Evolutionary conservation across 352 stramenopile species (phyloP).

Genomic region (Globisporangium echinulatum): DNA sequence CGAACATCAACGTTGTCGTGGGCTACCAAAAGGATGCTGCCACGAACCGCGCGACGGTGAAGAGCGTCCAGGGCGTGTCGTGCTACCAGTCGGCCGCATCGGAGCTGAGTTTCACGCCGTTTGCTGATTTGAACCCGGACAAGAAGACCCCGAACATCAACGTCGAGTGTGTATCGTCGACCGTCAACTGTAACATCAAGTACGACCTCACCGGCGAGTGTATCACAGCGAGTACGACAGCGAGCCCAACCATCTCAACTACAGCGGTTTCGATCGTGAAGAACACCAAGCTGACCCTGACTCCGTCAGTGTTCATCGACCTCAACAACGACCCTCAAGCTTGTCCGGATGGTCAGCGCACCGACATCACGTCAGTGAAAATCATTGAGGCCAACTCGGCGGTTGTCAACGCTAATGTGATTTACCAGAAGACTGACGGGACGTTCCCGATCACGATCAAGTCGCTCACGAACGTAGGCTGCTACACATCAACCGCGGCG

Average conservation of each 20-base stretch:
- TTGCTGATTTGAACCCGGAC: too few species aligned
- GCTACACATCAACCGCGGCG: too few species aligned
- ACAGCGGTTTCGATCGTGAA: neutral
- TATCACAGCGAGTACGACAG: too few species aligned
- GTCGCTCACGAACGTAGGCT: too few species aligned
- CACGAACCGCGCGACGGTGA: neutral
- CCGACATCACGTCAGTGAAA: neutral
- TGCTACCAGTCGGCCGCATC: neutral
- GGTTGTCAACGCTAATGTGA: neutral
- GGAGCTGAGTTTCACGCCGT: too few species aligned
- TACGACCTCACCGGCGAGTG: too few species aligned
- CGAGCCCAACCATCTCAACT: neutral
- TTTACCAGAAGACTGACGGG: constrained; percentile 1
- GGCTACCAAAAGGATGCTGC: neutral
- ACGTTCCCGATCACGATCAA: too few species aligned
- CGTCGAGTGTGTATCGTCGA: too few species aligned
- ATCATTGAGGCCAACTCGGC: neutral
- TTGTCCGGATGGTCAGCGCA: neutral
- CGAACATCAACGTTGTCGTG: neutral
- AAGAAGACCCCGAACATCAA: too few species aligned
- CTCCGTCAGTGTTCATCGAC: neutral
- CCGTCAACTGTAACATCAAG: too few species aligned
- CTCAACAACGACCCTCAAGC: neutral
- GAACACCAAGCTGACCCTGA: neutral
- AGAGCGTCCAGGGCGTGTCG: too few species aligned